Evolutionary conservation across 2,329 filamentous ascomycete species (phyloP), one percentile per base, ranked within the genome.

Genomic region (Zymoseptoria pseudotritici): DNA sequence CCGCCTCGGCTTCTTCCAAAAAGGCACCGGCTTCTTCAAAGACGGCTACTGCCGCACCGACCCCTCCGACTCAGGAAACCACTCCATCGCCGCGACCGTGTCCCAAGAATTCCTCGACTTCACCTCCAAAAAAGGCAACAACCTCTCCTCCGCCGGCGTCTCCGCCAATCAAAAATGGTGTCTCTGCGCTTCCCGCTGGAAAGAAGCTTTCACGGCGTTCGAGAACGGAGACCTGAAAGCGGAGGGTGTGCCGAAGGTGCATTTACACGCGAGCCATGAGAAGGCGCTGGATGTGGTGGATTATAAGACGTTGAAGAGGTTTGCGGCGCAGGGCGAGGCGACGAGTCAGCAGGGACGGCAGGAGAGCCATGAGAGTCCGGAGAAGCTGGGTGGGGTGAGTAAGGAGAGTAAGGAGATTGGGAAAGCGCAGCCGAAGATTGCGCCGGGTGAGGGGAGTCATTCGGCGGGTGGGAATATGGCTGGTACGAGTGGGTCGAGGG

Each of bases 361-460:
- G 46, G 63, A 63, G 50, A 53, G 56, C 6, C 63, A 53, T 53
- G 22, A 53, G n/a, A 53, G 29, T 29, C 52, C 52, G 24, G 52
- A 53, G 52, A 24, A 24, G 24, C 58, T 53, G 17, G 54, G 57
- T n/a, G 57, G 57, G 4, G 56, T 64, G 9, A 61, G 57, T 10
- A 62, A 63, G 56, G 63, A 66, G 61, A 62, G 61, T 46, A 57
- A 62, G 21, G 58, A 61, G 49, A 65, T 66, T 52, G 61, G 61
- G 1, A 62, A 61, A 29, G 58, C 63, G 55, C 60, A 57, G 51
- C 54, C 56, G 17, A 59, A 57, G 3, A 21, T 64, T 6, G 64
- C 64, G 6, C 64, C 64, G 13, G 64, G 64, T 26, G 22, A 53
- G 52, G 52, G 52, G 20, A 53, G 52, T 29, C 52, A 53, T 53